Evolutionary conservation across 805 yeast species (phyloP).

Genomic region (Kuraishia hungarica): DNA sequence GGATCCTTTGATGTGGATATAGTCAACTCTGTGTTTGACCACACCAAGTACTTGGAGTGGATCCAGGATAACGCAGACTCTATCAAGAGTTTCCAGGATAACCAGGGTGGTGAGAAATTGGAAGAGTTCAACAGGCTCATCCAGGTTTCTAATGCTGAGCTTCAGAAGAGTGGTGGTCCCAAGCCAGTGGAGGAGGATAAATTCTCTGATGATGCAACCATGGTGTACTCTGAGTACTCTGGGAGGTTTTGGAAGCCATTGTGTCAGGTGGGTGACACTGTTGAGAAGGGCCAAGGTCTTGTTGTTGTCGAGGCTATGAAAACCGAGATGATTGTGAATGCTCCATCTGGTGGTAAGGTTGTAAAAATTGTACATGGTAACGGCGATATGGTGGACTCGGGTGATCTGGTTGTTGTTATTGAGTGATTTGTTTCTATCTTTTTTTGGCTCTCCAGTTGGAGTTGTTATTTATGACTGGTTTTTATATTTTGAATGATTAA

Average conservation of each 20-base stretch:
- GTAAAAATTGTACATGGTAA: slow-evolving; percentile 65
- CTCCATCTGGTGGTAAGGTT: slow-evolving; percentile 67
- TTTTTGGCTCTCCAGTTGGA: neutral
- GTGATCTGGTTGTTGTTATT: slow-evolving; percentile 85
- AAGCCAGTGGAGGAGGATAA: slow-evolving; percentile 39
- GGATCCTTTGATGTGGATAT: slow-evolving; percentile 75
- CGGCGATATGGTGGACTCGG: slow-evolving; percentile 97
- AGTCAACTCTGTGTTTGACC: slow-evolving; percentile 75
- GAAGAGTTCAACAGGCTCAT: slow-evolving; percentile 82
- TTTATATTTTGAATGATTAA: neutral
- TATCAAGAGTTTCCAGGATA: slow-evolving; percentile 56
- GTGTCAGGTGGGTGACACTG: slow-evolving; percentile 69
- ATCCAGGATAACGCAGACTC: slow-evolving; percentile 62
- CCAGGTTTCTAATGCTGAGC: slow-evolving; percentile 71
- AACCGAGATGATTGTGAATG: slow-evolving; percentile 86
- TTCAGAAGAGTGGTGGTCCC: slow-evolving; percentile 43
- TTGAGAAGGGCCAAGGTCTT: slow-evolving; percentile 67
- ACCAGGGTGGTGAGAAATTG: slow-evolving; percentile 72
- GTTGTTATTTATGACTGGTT: too few relatives aligned
- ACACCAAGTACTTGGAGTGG: slow-evolving; percentile 72
- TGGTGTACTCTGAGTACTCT: slow-evolving; percentile 91
- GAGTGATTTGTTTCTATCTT: slow-evolving; percentile 24
- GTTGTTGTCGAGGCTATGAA: slow-evolving; percentile 97
- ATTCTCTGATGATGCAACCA: slow-evolving; percentile 70
- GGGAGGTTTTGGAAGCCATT: slow-evolving; percentile 96